phyloP scores from a whole-genome alignment of 2,329 filamentous ascomycete genomes.

The Alternaria dauci region DNA sequence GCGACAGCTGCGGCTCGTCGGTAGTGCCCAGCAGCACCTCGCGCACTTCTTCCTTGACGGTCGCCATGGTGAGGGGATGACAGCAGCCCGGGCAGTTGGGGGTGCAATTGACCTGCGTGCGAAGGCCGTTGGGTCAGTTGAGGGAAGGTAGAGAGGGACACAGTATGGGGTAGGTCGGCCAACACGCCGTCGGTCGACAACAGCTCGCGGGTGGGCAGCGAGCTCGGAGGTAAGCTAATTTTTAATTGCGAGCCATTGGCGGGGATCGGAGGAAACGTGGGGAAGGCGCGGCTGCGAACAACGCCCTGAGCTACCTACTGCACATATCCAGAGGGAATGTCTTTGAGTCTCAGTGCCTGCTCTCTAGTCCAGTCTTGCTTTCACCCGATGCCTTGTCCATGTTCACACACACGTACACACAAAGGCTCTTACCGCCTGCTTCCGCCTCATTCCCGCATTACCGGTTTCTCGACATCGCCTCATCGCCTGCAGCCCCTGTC shows the following conservation, averaged over 20 bases:
- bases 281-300: slow-evolving; percentile 32
- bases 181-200: slow-evolving; percentile 29
- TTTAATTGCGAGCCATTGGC: slow-evolving; percentile 32
- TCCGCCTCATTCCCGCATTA: not conserved
- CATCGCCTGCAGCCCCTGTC: slow-evolving; percentile 22
- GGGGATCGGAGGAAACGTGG: slow-evolving; percentile 41
- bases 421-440: not conserved
- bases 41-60: slow-evolving; percentile 74
- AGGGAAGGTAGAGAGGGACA: slow-evolving; percentile 22
- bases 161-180: slow-evolving; percentile 34
- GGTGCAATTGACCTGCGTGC: slow-evolving; percentile 40
- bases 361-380: not conserved
- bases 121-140: slow-evolving; percentile 15
- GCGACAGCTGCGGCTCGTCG: slow-evolving; percentile 70
- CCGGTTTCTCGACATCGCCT: slow-evolving; percentile 16
- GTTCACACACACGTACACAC: not conserved
- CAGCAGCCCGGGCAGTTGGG: slow-evolving; percentile 20
- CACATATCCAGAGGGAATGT: not conserved
- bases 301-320: not conserved
- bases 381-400: not conserved
- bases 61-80: slow-evolving; percentile 41
- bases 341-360: not conserved
- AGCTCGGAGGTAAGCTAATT: slow-evolving; percentile 40
- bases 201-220: slow-evolving; percentile 32
- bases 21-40: slow-evolving; percentile 71